phyloP scores from a whole-genome alignment of 2,329 filamentous ascomycete genomes.

The Aspergillus brunneoviolaceus region DNA sequence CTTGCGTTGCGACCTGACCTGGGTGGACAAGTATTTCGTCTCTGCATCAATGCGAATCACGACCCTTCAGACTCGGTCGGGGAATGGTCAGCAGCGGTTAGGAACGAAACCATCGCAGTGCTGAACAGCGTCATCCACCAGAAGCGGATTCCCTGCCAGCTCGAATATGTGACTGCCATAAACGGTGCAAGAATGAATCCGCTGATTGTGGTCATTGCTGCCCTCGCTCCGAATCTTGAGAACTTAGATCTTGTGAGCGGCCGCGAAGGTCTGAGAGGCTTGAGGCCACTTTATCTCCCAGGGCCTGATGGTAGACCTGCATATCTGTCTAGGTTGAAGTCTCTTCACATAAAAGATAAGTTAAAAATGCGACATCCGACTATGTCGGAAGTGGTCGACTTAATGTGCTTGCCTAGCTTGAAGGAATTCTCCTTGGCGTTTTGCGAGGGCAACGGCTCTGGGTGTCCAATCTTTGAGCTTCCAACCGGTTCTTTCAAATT shows the following conservation, averaged over 20 bases:
- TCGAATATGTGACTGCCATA: neutral
- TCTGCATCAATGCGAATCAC: neutral
- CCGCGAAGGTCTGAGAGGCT: neutral
- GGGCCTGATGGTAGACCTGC: neutral
- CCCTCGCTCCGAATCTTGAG: conserved; percentile 2
- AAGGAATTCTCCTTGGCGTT: neutral
- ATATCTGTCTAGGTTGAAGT: conserved; percentile 2
- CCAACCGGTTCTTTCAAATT: neutral
- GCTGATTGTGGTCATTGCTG: neutral
- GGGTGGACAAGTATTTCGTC: neutral
- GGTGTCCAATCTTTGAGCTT: conserved; percentile 5
- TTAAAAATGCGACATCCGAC: neutral
- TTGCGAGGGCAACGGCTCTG: neutral
- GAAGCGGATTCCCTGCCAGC: neutral
- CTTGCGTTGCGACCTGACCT: conserved; percentile 10
- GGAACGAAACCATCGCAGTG: neutral
- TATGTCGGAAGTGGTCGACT: conserved; percentile 1
- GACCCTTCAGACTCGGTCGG: neutral
- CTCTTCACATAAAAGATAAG: conserved; percentile 1
- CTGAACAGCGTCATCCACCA: neutral
- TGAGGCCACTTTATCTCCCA: neutral
- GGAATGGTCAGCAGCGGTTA: neutral
- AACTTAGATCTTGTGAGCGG: neutral
- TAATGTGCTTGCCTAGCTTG: conserved; percentile 8
- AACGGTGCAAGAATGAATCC: neutral